A percentile compares a stretch with the other conserved stretches of the same genome.
Evolutionary conservation across 2,329 filamentous ascomycete genomes (phyloP).

Genomic region (Fusarium incarnatum): DNA sequence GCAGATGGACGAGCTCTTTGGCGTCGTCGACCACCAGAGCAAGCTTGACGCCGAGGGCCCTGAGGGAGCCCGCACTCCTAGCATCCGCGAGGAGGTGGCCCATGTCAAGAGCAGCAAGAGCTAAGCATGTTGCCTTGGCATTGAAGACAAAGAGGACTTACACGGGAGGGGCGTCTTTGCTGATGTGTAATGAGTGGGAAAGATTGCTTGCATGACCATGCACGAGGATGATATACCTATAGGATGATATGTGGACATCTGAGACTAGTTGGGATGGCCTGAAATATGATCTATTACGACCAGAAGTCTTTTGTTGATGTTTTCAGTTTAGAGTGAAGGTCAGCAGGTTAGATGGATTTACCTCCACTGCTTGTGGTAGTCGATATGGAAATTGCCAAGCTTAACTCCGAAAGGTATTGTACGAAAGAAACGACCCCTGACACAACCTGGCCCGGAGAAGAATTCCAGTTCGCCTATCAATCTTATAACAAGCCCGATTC

Average conservation of each 20-base stretch:
- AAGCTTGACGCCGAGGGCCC: conserved; percentile 50
- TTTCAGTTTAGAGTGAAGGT: not conserved
- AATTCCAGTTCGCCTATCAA: not conserved
- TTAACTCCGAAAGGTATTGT: not conserved
- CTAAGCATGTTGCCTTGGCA: not conserved
- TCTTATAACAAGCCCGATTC: not conserved
- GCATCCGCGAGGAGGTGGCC: conserved; percentile 45
- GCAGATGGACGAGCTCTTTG: conserved; percentile 75
- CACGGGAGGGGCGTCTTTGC: not conserved
- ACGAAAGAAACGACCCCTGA: not conserved
- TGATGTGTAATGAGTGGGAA: not conserved
- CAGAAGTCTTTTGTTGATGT: not conserved
- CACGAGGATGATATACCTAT: not conserved
- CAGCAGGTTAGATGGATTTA: too few species aligned
- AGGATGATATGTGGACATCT: not conserved
- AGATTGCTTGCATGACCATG: not conserved
- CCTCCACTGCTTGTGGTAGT: not conserved
- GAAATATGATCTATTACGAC: not conserved
- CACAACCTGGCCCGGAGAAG: not conserved
- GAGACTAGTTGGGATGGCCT: conserved; percentile 3
- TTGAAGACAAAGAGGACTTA: not conserved
- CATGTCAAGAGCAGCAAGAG: conserved; percentile 30
- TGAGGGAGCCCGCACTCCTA: conserved; percentile 43
- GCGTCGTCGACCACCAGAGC: conserved; percentile 61
- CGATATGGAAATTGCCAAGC: not conserved